Base-by-base conservation (phyloP, 306 rosid genomes). In the Trifolium dubium region DNA sequence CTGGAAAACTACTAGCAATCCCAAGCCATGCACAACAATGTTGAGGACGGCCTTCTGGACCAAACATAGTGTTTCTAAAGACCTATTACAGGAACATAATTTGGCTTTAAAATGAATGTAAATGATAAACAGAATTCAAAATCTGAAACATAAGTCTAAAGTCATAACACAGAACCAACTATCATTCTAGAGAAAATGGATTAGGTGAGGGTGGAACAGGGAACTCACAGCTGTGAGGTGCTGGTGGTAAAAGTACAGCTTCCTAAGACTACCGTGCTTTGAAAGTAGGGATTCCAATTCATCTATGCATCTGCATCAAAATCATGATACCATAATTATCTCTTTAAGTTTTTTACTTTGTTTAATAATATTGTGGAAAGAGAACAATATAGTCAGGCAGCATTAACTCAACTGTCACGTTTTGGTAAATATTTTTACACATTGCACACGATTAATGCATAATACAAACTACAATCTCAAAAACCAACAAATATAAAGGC, bases 21-120 rank as follows among this genome's bases (percentile, higher is more conserved):
- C 99, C 96, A 80, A 92, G 97, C 99, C 99, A 94, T 53, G 99
- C 96, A 86, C 99, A 94, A 64, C 99, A 94, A 86, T 94, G 99
- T 50, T 94, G 97, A 68, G 99, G 99, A 75, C 97, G 96, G 41
- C 99, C 99, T 87, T 94, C 99, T 23, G 99, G 97, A 71, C 99
- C 99, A 86, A 94, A 94, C 97, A 94, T 94, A 39, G 99, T 94
- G 85, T 94, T 94, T 78, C 99, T 92, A 76, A 94, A 94, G 60
- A 94, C 97, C 99, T 94, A 39, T 69, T 18, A 39, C 18, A 68
- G 79, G 72, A 80, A 77, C 61, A 34, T 76, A 80, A 73, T 50
- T 75, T 13, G 65, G 66, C 30, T 72, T 73, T 34, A 79, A 47
- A 79, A 85, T 73, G 76, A 76, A 78, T n/a, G 73, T 19, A 71